Evolutionary conservation across 2,329 filamentous ascomycete species (phyloP).

Genomic region (Sporothrix brunneoviolacea): DNA sequence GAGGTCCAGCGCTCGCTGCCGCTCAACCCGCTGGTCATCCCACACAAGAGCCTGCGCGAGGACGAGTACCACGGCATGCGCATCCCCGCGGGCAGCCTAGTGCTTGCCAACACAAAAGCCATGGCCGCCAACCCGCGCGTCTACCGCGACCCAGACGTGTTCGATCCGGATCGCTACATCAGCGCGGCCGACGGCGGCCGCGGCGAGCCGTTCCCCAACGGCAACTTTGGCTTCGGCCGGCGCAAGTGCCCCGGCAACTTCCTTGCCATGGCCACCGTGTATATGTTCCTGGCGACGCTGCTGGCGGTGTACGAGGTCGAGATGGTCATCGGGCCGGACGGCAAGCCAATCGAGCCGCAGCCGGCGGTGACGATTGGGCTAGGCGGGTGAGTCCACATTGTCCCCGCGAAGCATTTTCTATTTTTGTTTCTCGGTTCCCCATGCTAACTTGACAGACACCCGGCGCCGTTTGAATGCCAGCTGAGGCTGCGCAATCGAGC

Average conservation of each 20-base stretch:
- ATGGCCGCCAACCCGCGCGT: slow-evolving; percentile 36
- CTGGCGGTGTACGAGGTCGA: slow-evolving; percentile 25
- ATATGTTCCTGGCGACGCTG: slow-evolving; percentile 34
- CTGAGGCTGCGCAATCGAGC: slow-evolving; percentile 12
- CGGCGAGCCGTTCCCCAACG: slow-evolving; percentile 39
- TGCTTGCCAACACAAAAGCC: slow-evolving; percentile 37
- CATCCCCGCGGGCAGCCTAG: slow-evolving; percentile 47
- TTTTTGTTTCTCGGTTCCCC: not conserved
- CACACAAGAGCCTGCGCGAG: slow-evolving; percentile 47
- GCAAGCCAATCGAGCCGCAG: slow-evolving; percentile 18
- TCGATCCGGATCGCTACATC: slow-evolving; percentile 40
- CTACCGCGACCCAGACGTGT: slow-evolving; percentile 36
- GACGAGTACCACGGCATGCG: slow-evolving; percentile 51
- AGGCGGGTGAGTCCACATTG: slow-evolving; percentile 20
- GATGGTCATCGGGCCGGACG: slow-evolving; percentile 18
- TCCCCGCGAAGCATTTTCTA: too few relatives aligned
- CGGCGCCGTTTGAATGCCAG: slow-evolving; percentile 19
- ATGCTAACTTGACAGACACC: slow-evolving; percentile 14
- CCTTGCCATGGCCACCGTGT: slow-evolving; percentile 40
- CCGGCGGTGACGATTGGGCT: slow-evolving; percentile 19
- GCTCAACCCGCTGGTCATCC: slow-evolving; percentile 43
- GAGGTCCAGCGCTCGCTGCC: slow-evolving; percentile 41
- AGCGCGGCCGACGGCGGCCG: slow-evolving; percentile 13
- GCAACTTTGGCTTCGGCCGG: slow-evolving; percentile 47
- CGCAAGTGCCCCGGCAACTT: slow-evolving; percentile 44